These are phyloP conservation scores for Oryza meyeriana DNA, from an alignment of 176 grass and related monocot genomes.

Conservation along the genomic window DNA sequence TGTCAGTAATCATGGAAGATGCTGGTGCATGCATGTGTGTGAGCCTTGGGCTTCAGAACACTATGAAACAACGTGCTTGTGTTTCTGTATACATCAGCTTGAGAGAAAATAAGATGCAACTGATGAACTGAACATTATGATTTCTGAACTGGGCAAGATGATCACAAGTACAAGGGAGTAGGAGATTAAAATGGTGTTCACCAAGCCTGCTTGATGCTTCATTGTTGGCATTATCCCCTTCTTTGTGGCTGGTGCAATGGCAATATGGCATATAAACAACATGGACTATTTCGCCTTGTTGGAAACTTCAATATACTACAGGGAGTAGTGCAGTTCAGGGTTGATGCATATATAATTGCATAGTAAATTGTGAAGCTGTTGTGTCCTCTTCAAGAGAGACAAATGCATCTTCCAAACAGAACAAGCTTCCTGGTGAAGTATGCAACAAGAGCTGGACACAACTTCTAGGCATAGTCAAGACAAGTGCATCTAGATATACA, in stretches of 20 bases:
- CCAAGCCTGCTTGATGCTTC: background rate
- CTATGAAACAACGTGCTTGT: background rate
- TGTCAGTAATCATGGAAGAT: constrained; percentile 17
- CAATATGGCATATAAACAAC: background rate
- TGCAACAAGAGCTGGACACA: background rate
- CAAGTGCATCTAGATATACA: constrained; percentile 2
- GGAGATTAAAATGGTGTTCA: background rate
- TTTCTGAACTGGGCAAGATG: background rate
- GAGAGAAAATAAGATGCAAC: background rate
- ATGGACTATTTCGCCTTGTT: background rate
- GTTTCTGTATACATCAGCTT: background rate
- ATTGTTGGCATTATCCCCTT: background rate
- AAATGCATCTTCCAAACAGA: background rate
- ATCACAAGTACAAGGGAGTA: background rate
- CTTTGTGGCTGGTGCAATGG: background rate
- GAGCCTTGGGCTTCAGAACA: background rate
- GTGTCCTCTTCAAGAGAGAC: constrained; percentile 26
- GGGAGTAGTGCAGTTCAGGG: background rate
- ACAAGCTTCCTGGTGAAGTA: background rate
- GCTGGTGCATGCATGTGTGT: background rate
- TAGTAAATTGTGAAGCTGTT: constrained; percentile 5
- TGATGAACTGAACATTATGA: background rate
- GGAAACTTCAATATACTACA: background rate
- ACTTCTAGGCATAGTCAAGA: background rate
- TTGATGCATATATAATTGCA: background rate